Conservation (phyloP, 306 rosid genomes). For the Casuarina equisetifolia region DNA sequence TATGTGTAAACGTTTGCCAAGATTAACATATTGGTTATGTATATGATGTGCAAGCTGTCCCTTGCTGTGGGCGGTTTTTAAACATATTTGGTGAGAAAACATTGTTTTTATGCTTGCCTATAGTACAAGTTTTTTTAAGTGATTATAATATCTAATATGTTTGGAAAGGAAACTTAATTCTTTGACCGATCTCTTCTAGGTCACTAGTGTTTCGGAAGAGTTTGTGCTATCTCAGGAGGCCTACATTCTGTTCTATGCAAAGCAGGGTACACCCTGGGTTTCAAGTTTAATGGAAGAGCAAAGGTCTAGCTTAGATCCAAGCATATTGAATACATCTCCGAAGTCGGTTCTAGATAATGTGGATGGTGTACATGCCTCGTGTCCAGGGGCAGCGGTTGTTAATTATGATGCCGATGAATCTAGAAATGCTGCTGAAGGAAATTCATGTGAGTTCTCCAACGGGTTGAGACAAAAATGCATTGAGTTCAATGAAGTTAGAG, state of each 20-base stretch:
- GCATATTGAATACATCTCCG: constrained; percentile 49
- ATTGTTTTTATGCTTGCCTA: not conserved
- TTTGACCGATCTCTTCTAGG: constrained; percentile 45
- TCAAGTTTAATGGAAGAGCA: constrained; percentile 40
- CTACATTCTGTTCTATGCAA: constrained; percentile 79
- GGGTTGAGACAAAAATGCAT: constrained; percentile 9
- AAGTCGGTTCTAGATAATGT: constrained; percentile 64
- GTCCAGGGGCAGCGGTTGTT: constrained; percentile 13
- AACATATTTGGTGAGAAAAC: no score
- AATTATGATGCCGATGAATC: constrained; percentile 22
- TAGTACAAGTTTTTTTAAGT: not conserved
- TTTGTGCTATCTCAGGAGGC: constrained; percentile 72
- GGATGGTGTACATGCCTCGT: constrained; percentile 20
- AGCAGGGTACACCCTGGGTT: constrained; percentile 77
- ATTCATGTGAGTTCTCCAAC: constrained; percentile 11
- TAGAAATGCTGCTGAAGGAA: constrained; percentile 16
- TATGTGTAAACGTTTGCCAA: not conserved
- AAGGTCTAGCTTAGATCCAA: constrained; percentile 22
- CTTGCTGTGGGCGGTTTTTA: no score
- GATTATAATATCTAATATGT: not conserved
- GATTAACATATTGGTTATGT: not conserved
- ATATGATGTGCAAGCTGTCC: not conserved
- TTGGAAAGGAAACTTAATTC: constrained; percentile 11
- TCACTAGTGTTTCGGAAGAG: constrained; percentile 52
- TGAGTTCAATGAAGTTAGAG: constrained; percentile 25